A percentile compares a stretch with the other conserved stretches of the same genome.
Evolutionary conservation across 768 basidiomycete species (phyloP).

Genomic region (Pisolithus orientalis): DNA sequence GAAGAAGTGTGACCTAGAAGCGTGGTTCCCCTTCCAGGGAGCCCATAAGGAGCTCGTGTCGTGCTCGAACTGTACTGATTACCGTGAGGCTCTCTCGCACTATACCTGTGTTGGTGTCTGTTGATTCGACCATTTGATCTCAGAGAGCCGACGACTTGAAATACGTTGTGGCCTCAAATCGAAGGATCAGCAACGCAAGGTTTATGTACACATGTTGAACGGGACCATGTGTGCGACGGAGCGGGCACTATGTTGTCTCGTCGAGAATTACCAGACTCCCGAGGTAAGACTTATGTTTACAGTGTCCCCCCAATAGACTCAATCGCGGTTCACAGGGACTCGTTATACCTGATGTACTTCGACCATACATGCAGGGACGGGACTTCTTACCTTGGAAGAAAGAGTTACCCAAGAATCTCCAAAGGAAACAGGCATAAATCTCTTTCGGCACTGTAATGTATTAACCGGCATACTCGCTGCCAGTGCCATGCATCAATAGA

Average conservation of each 20-base stretch:
- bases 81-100: constrained; percentile 59
- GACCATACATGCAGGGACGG: constrained; percentile 94
- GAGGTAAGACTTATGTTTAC: constrained; percentile 51
- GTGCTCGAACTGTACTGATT: constrained; percentile 98
- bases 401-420: constrained; percentile 70
- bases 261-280: constrained; percentile 97
- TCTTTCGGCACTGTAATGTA: not conserved
- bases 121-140: not conserved
- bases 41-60: constrained; percentile 96
- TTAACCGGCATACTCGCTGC: not conserved
- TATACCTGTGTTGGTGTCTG: not conserved
- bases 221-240: constrained; percentile 97
- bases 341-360: constrained; percentile 80
- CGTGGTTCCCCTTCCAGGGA: constrained; percentile 98
- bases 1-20: constrained; percentile 96
- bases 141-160: constrained; percentile 90
- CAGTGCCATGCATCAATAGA: not conserved
- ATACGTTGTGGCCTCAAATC: constrained; percentile 88
- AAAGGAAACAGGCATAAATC: constrained; percentile 57
- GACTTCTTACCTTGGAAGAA: constrained; percentile 84
- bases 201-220: constrained; percentile 99
- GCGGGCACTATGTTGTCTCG: constrained; percentile 92
- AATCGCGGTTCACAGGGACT: constrained; percentile 57
- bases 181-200: constrained; percentile 84
- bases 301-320: not conserved